Conservation (phyloP, 805 yeast genomes). For the Candida adriatica region DNA sequence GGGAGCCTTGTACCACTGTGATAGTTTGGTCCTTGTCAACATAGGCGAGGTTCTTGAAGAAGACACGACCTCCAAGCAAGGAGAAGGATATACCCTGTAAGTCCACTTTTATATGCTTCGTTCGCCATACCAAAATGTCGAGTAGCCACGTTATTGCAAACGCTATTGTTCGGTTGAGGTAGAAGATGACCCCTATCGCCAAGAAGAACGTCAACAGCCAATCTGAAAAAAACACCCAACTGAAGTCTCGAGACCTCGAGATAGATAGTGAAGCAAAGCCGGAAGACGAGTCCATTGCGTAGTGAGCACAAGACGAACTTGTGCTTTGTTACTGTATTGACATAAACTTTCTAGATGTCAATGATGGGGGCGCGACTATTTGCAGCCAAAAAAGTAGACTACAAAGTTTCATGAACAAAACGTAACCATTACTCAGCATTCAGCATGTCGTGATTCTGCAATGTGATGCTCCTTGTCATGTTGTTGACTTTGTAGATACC, state of each 20-base stretch:
- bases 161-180: constrained; percentile 69
- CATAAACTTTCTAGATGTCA: too few relatives aligned
- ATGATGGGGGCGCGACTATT: too few relatives aligned
- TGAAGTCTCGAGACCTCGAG: constrained; percentile 26
- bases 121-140: constrained; percentile 57
- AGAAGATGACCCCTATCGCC: constrained; percentile 60
- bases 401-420: too few relatives aligned
- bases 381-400: background rate
- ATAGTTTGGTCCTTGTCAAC: constrained; percentile 70
- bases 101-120: constrained; percentile 48
- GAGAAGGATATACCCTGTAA: constrained; percentile 74
- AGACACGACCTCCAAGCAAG: constrained; percentile 73
- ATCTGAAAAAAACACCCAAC: constrained; percentile 78
- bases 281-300: constrained; percentile 22
- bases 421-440: background rate
- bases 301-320: too few relatives aligned
- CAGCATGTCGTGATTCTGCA: constrained; percentile 54
- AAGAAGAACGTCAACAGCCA: constrained; percentile 69
- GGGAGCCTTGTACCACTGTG: constrained; percentile 59
- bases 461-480: constrained; percentile 79
- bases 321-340: too few relatives aligned
- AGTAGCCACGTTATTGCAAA: constrained; percentile 43
- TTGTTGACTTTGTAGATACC: constrained; percentile 93
- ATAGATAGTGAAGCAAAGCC: constrained; percentile 27
- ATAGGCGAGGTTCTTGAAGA: constrained; percentile 67